Percentiles rank a stretch among this genome's conserved stretches.
Evolutionary conservation across 2,329 filamentous ascomycete genomes (phyloP).

Genomic region (Nemania serpens): DNA sequence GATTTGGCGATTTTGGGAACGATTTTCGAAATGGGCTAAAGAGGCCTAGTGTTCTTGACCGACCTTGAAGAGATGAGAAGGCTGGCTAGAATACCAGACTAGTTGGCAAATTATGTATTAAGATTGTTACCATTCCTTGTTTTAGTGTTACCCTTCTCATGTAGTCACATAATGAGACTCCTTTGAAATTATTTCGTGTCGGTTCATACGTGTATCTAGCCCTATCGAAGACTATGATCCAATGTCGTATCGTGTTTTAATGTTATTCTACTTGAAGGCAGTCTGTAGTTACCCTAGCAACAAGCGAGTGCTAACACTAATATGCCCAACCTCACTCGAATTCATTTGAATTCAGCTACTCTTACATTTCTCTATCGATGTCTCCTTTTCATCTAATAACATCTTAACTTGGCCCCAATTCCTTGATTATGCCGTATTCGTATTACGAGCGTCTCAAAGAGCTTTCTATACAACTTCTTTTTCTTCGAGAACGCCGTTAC

Average conservation of each 20-base stretch:
- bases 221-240: background rate
- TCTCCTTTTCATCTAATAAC: background rate
- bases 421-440: background rate
- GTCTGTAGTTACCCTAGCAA: background rate
- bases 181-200: too few relatives aligned
- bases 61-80: background rate
- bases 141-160: too few relatives aligned
- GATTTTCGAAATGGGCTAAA: background rate
- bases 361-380: background rate
- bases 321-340: too few relatives aligned
- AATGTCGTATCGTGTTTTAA: background rate
- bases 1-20: background rate
- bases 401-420: background rate
- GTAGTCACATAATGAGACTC: too few relatives aligned
- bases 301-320: too few relatives aligned
- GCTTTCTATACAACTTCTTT: slow-evolving; percentile 4
- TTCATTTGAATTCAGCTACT: background rate
- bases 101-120: too few relatives aligned
- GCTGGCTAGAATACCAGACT: too few relatives aligned
- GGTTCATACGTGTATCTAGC: too few relatives aligned
- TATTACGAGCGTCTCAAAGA: background rate
- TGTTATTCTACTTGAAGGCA: background rate
- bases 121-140: too few relatives aligned
- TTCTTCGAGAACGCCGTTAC: background rate
- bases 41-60: slow-evolving; percentile 1